Evolutionary conservation across 257 asterid species (phyloP).

Genomic region (Galeopsis tetrahit): DNA sequence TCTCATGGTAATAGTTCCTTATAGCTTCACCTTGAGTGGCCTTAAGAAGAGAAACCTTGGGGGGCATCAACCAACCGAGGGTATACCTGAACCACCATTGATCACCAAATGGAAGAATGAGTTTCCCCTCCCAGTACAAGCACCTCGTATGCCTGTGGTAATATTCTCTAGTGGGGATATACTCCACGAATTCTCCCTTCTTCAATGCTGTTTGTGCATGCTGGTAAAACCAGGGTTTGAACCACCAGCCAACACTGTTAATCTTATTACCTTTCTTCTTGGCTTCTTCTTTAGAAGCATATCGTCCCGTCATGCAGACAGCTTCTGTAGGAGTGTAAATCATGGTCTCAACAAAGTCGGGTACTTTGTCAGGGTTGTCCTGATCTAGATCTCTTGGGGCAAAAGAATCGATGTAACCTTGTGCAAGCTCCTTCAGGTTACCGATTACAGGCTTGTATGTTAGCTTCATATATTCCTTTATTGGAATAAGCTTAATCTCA

Average conservation of each 20-base stretch:
- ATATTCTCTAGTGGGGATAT: conserved; percentile 88
- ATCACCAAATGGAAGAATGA: conserved; percentile 91
- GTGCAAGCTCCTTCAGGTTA: conserved; percentile 74
- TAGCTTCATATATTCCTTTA: conserved; percentile 88
- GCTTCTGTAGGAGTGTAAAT: conserved; percentile 72
- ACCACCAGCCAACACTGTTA: conserved; percentile 94
- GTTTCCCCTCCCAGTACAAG: conserved; percentile 98
- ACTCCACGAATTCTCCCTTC: conserved; percentile 92
- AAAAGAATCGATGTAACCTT: conserved; percentile 78
- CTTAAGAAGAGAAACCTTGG: conserved; percentile 94
- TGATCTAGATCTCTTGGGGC: conserved; percentile 90
- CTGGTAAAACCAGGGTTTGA: conserved; percentile 97
- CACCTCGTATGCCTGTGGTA: conserved; percentile 96
- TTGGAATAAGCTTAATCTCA: conserved; percentile 89
- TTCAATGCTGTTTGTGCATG: conserved; percentile 90
- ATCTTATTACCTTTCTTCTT: conserved; percentile 81
- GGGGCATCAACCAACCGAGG: conserved; percentile 94
- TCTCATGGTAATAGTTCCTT: conserved; percentile 90
- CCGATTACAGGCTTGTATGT: conserved; percentile 89
- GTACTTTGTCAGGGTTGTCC: conserved; percentile 84
- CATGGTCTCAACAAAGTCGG: conserved; percentile 92
- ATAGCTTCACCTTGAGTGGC: conserved; percentile 96
- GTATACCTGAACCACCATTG: conserved; percentile 94
- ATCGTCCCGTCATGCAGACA: conserved; percentile 81
- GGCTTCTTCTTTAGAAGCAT: conserved; percentile 92